Conservation (phyloP, 495 filamentous ascomycete genomes). For the Penicillium paradoxum region DNA sequence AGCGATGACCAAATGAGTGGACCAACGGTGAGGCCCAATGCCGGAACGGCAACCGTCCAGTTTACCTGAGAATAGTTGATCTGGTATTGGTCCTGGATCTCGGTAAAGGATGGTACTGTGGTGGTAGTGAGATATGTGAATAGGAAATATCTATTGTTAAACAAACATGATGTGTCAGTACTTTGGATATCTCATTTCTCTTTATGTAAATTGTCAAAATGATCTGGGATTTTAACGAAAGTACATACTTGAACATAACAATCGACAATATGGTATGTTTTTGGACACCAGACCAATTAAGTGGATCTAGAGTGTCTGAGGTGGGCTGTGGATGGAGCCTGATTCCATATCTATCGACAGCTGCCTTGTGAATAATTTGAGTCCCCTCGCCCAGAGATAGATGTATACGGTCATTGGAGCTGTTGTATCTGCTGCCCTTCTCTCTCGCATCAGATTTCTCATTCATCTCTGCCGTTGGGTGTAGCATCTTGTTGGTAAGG, state of each 20-base stretch:
- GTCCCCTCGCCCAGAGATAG: constrained; percentile 6
- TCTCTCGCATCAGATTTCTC: too few species aligned
- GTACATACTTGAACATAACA: constrained; percentile 52
- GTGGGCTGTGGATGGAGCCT: constrained; percentile 48
- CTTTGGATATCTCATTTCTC: too few species aligned
- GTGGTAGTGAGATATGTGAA: constrained; percentile 63
- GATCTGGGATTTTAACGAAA: too few species aligned
- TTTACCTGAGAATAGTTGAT: constrained; percentile 51
- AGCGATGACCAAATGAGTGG: constrained; percentile 56
- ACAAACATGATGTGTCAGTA: not conserved
- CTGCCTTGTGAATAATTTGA: constrained; percentile 11
- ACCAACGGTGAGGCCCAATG: constrained; percentile 53
- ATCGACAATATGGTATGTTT: constrained; percentile 51
- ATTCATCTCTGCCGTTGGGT: too few species aligned
- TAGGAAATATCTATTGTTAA: constrained; percentile 54
- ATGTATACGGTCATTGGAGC: not conserved
- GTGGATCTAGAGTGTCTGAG: constrained; percentile 51
- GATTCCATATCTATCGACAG: constrained; percentile 28
- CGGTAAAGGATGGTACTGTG: constrained; percentile 54
- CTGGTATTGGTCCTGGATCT: constrained; percentile 46
- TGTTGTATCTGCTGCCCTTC: too few species aligned
- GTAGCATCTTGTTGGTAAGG: too few species aligned
- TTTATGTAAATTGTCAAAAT: too few species aligned
- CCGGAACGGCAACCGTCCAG: constrained; percentile 61
- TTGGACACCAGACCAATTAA: constrained; percentile 50